These are phyloP conservation scores for Cryptococcus maquisensis DNA, from an alignment of 1,284 basidiomycete species.

Conservation along the genomic window DNA sequence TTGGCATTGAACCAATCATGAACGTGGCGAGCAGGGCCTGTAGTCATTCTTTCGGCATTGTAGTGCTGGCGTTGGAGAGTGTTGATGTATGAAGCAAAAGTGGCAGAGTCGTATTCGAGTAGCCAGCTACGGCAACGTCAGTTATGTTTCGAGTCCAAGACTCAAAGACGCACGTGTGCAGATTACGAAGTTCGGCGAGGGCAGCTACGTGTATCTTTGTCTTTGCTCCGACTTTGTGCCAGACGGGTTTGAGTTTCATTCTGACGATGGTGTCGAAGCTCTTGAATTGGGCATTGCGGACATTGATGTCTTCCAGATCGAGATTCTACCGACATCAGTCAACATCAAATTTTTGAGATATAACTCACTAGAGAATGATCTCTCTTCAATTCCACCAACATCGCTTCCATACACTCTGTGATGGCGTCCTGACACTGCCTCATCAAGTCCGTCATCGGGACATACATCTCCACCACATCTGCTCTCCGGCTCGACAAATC, in stretches of 20 bases:
- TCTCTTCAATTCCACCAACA: slow-evolving; percentile 83
- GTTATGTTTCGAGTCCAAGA: not conserved
- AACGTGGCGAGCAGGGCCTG: slow-evolving; percentile 37
- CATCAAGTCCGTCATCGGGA: slow-evolving; percentile 82
- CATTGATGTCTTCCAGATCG: slow-evolving; percentile 86
- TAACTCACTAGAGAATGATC: slow-evolving; percentile 70
- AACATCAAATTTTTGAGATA: not conserved
- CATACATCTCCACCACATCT: slow-evolving; percentile 89
- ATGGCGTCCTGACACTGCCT: slow-evolving; percentile 85
- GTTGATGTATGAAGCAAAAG: slow-evolving; percentile 89
- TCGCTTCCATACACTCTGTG: slow-evolving; percentile 89
- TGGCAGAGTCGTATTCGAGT: slow-evolving; percentile 83
- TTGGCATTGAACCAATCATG: slow-evolving; percentile 52
- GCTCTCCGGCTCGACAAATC: slow-evolving; percentile 75
- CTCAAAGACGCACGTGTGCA: slow-evolving; percentile 65
- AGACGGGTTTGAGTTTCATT: slow-evolving; percentile 83
- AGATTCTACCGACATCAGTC: slow-evolving; percentile 56
- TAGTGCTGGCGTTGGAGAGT: slow-evolving; percentile 57
- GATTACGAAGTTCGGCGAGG: slow-evolving; percentile 74
- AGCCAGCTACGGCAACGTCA: slow-evolving; percentile 61
- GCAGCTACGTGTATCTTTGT: slow-evolving; percentile 91
- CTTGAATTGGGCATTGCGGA: slow-evolving; percentile 91
- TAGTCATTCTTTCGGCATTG: slow-evolving; percentile 32
- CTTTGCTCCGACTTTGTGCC: slow-evolving; percentile 90
- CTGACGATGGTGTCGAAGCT: slow-evolving; percentile 90